These are phyloP conservation scores for Russula vinacea DNA, from an alignment of 768 basidiomycete genomes.

Conservation along the genomic window DNA sequence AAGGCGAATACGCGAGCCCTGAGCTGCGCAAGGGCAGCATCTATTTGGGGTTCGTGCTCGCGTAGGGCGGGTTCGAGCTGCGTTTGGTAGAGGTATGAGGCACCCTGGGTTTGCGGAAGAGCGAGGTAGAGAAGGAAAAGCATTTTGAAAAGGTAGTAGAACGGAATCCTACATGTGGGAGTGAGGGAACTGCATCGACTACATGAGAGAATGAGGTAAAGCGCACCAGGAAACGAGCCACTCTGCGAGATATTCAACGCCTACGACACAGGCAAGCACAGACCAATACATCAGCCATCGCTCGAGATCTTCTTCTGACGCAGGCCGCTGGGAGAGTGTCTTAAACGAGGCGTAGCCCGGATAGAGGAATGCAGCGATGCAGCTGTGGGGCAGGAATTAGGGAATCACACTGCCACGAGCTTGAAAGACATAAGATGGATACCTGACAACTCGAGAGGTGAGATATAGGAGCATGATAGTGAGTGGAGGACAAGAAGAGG, in stretches of 20 bases:
- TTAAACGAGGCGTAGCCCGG: constrained; percentile 98
- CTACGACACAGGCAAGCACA: constrained; percentile 79
- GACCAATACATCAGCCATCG: constrained; percentile 98
- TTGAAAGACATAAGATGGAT: neutral
- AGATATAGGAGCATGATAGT: constrained; percentile 20
- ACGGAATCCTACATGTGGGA: constrained; percentile 63
- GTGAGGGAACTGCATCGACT: constrained; percentile 12
- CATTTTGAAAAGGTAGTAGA: constrained; percentile 81
- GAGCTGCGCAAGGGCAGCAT: constrained; percentile 67
- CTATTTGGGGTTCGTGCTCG: constrained; percentile 81
- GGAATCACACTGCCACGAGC: no score
- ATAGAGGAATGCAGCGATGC: constrained; percentile 79
- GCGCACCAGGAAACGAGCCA: constrained; percentile 85
- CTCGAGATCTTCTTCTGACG: constrained; percentile 80
- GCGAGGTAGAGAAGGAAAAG: constrained; percentile 86
- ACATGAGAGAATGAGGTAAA: neutral
- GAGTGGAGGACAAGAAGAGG: neutral
- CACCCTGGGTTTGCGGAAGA: constrained; percentile 84
- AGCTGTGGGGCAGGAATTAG: constrained; percentile 41
- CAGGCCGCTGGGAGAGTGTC: constrained; percentile 81
- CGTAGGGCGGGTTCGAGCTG: constrained; percentile 83
- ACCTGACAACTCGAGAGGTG: constrained; percentile 24
- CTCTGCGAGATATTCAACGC: constrained; percentile 78
- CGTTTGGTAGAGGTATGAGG: constrained; percentile 76
- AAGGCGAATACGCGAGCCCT: constrained; percentile 58